Base-by-base conservation (phyloP, 805 yeast species). In the Ogataea parapolymorpha region DNA sequence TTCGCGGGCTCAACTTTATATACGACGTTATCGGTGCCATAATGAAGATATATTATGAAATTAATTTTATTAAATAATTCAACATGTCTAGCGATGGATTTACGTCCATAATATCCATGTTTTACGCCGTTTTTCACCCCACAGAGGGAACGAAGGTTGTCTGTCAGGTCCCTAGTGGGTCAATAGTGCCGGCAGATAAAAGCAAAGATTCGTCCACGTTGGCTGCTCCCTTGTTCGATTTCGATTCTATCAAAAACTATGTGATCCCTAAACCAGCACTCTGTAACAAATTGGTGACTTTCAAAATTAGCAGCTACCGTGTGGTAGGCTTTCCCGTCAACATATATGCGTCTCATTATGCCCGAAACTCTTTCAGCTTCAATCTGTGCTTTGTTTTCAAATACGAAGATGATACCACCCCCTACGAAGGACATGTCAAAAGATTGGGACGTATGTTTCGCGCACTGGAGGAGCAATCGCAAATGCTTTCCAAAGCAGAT, bases 121-220 rank as follows among this genome's bases (percentile, higher is more conserved):
- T 93, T 61, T 93, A 87, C 61, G 80, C 96, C 0, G 87, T 86
- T 0, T 93, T 93, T 63, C 97, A 93, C 55, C 97, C 97, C 0
- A 85, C 93, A 0, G 95, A 89, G 55, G 99, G 99, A 1, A 83
- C 98, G 0, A 88, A 89, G 63, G 90, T 91, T 5, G 75, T 85
- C 5, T 85, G 85, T 54, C 96, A 93, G 59, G 95, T 88, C 0
- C 99, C 99, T 2, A 78, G 80, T 28, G 86, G 88, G 5, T 70
- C 85, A 4, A 76, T 81, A 18, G 71, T 70, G 6, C 71, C 71
- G 5, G 63, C 59, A 26, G 54, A 38, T 36, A 59, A 41, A 51
- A 34, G 47, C 13, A 65, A 62, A 17, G 59, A 66, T 18, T 61
- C 75, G 8, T 58, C 68, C 4, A 45, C 68, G 35, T 48, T 52